These are phyloP conservation scores for Bolboschoenus planiculmis DNA, from an alignment of 176 grass and related monocot species.

Conservation along the genomic window DNA sequence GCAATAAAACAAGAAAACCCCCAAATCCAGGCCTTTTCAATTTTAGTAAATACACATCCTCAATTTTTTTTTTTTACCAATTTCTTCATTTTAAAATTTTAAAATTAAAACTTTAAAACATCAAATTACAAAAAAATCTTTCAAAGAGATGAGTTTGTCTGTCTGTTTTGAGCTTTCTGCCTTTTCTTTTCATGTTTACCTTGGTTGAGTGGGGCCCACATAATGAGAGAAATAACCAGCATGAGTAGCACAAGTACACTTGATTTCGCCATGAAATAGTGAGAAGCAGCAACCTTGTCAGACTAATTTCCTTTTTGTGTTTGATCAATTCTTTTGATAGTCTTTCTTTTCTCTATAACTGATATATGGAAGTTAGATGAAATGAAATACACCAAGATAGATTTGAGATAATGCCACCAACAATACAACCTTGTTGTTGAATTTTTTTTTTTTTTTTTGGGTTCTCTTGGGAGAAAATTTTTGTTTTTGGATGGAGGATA, in stretches of 20 bases:
- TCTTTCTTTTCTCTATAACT: not conserved
- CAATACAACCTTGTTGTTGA: not conserved
- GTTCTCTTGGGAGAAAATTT: not conserved
- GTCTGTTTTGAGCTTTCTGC: not conserved
- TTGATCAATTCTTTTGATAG: not conserved
- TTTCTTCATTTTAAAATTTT: not conserved
- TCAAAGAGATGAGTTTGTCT: not conserved
- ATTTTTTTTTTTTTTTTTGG: not conserved
- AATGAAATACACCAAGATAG: not conserved
- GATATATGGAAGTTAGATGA: not conserved
- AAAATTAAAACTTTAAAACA: too few species aligned
- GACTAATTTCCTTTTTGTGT: not conserved
- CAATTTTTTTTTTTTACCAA: not conserved
- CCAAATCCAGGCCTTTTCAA: not conserved
- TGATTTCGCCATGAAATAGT: constrained; percentile 2
- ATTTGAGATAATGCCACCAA: not conserved
- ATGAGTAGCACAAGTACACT: not conserved
- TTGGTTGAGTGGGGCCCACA: not conserved
- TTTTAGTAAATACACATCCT: not conserved
- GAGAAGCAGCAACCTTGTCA: not conserved
- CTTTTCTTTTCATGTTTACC: not conserved
- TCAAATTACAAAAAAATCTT: not conserved
- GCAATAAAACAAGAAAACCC: not conserved
- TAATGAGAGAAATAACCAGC: not conserved
- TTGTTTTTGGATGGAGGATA: not conserved